Base-by-base conservation (phyloP, 1,284 basidiomycete species). In the Marasmius sp. region DNA sequence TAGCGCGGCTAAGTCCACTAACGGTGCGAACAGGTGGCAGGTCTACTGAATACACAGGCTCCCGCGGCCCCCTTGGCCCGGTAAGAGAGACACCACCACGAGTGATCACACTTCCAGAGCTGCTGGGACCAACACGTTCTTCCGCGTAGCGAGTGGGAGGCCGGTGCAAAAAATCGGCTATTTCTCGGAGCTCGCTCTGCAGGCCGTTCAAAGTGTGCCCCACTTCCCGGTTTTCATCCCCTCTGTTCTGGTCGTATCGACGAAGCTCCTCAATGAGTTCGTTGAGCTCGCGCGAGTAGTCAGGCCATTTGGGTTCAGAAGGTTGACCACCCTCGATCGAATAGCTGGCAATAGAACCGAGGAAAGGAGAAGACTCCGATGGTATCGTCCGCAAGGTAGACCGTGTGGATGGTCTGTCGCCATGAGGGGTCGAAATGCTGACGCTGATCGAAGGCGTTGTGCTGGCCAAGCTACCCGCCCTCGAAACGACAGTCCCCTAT, bases 241-340 rank as follows among this genome's bases (percentile, higher is more conserved):
- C 85, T 59, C 88, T 75, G 16, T 77, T 74, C 41, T 80, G 78
- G 67, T 91, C 84, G 39, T 88, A 76, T 9, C 83, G 80, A 36
- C 86, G 81, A n/a, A 93, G 72, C 62, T 88, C 84, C 10, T 88
- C 83, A 27, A 87, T 79, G 11, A 93, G 72, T 8, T 83, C 78
- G 65, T 88, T 85, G 27, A 93, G 79, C 66, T 92, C 90, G n/a
- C 83, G 79, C 4, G 81, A 83, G 55, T 89, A 61, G 79, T 83
- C 72, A 81, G 67, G 72, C 77, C 65, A 70, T 69, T 66, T 52
- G 27, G 27, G 49, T 22, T 22, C 51, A 27, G n/a, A 34, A 22
- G 7, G n/a, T 14, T 27, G 36, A n/a, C 6, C 58, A 41, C 20
- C 39, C n/a, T 61, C 78, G 76, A 47, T 70, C 66, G 0, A 75